Percentiles rank a stretch among this genome's conserved stretches.
Conservation (phyloP, 768 basidiomycete genomes). For the Amanita molliuscula region DNA sequence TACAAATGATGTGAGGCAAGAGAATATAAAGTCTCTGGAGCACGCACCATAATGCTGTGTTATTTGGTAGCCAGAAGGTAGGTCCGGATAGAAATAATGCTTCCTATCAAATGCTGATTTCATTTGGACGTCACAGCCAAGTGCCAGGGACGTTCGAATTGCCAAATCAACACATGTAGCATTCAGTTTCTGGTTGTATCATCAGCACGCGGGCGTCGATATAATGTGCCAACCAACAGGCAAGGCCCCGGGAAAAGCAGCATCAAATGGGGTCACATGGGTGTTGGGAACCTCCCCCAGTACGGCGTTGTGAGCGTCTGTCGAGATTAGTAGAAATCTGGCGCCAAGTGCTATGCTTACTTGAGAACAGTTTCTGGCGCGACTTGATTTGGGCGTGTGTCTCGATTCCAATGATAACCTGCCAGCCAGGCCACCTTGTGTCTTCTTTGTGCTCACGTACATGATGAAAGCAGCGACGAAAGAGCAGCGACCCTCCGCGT, state of each 20-base stretch:
- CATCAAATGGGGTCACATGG: conserved; percentile 69
- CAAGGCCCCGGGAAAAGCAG: conserved; percentile 87
- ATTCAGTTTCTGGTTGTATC: conserved; percentile 40
- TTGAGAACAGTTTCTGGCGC: conserved; percentile 80
- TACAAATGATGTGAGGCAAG: conserved; percentile 18
- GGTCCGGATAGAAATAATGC: conserved; percentile 95
- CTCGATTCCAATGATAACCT: conserved; percentile 87
- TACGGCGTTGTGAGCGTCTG: conserved; percentile 32
- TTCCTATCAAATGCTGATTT: conserved; percentile 90
- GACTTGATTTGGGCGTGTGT: conserved; percentile 93
- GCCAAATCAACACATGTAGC: conserved; percentile 69
- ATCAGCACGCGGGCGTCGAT: conserved; percentile 6
- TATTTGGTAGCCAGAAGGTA: conserved; percentile 93
- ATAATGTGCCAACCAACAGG: conserved; percentile 45
- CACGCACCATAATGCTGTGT: conserved; percentile 83
- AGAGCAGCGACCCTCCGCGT: conserved; percentile 7
- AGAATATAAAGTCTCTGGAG: not conserved
- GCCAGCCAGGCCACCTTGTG: conserved; percentile 74
- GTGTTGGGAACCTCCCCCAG: conserved; percentile 52
- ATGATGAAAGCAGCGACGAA: conserved; percentile 21
- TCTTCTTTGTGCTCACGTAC: conserved; percentile 24
- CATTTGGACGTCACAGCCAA: conserved; percentile 51
- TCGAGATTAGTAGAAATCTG: not conserved
- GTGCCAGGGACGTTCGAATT: conserved; percentile 70
- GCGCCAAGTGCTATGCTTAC: conserved; percentile 23